Evolutionary conservation across 1,284 basidiomycete species (phyloP), one percentile per base, ranked within the genome.

Genomic region (Fomitopsis palustris): DNA sequence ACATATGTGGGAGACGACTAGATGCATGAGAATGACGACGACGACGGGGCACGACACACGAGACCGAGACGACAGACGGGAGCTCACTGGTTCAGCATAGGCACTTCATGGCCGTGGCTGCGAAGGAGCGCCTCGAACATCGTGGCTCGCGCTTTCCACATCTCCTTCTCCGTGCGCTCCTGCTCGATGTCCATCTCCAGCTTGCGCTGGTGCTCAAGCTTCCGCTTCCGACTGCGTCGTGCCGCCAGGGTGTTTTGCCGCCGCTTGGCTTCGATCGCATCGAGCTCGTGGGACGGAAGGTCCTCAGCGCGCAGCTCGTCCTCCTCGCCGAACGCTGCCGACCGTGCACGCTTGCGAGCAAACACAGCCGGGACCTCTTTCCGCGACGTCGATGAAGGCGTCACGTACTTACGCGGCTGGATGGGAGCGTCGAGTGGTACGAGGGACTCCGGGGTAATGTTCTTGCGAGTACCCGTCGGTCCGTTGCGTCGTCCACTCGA

Each of bases 191-290:
- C 71, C 10, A 77, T 71, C 77, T 91, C 85, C 55, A 93, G 72
- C 65, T 80, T 76, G 61, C 81, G 79, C 67, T 88, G 82, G 64
- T 90, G 82, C 76, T 89, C 84, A 27, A 90, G 75, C 80, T 93
- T 93, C 43, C 92, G 80, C 81, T 86, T 85, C 7, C 91, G 79
- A 64, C 83, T 86, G 57, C 88, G 81, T 8, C 91, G 80, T 41
- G 91, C 91, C 0, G 91, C 92, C 14, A 93, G 72, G 1, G 91
- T 93, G 72, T 93, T 93, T 71, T 90, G 86, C 3, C 87, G 79
- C 45, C 91, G 82, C 80, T 93, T 93, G 25, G 78, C 78, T 72
- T 87, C 88, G 65, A 93, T 92, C 57, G 85, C 82, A 62, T 87
- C 81, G 64, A 81, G 71, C 70, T 85, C 87, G 10, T 73, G 72